A percentile compares a stretch with the other conserved stretches of the same genome.
Evolutionary conservation across 768 basidiomycete genomes (phyloP).

Genomic region (Phlebiopsis flavidoalba): DNA sequence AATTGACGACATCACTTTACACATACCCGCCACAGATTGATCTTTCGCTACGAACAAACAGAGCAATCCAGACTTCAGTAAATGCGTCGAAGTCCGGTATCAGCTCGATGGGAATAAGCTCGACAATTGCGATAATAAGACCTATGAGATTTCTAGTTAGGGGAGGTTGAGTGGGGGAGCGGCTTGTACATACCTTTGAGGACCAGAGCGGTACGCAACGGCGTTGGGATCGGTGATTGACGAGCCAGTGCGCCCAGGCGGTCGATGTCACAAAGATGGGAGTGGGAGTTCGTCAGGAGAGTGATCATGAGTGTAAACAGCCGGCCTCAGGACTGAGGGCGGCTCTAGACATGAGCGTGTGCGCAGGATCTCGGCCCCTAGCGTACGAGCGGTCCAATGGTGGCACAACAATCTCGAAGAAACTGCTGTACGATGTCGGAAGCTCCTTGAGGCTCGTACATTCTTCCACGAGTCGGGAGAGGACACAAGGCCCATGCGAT

Average conservation of each 20-base stretch:
- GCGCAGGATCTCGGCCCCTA: constrained; percentile 53
- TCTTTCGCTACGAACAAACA: constrained; percentile 75
- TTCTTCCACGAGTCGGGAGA: constrained; percentile 54
- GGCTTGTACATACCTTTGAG: constrained; percentile 61
- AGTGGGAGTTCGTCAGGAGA: constrained; percentile 60
- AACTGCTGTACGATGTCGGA: constrained; percentile 47
- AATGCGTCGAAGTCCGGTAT: constrained; percentile 70
- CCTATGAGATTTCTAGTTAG: constrained; percentile 38
- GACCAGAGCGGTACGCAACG: constrained; percentile 73
- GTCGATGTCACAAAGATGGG: constrained; percentile 72
- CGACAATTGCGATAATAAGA: constrained; percentile 67
- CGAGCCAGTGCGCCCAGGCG: constrained; percentile 66
- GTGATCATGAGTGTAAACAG: constrained; percentile 53
- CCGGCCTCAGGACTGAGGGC: constrained; percentile 53
- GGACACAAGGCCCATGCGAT: constrained; percentile 83
- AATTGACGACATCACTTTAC: constrained; percentile 76
- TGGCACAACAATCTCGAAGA: constrained; percentile 50
- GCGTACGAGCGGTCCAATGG: constrained; percentile 35
- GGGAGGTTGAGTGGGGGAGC: constrained; percentile 1
- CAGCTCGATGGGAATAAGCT: constrained; percentile 70
- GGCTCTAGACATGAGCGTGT: constrained; percentile 52
- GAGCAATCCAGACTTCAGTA: constrained; percentile 70
- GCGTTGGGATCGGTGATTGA: constrained; percentile 72
- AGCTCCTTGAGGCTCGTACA: constrained; percentile 44
- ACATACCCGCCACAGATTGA: constrained; percentile 60